Evolutionary conservation across 2,329 filamentous ascomycete species (phyloP), one percentile per base, ranked within the genome.

Genomic region (Alternaria gansuensis): DNA sequence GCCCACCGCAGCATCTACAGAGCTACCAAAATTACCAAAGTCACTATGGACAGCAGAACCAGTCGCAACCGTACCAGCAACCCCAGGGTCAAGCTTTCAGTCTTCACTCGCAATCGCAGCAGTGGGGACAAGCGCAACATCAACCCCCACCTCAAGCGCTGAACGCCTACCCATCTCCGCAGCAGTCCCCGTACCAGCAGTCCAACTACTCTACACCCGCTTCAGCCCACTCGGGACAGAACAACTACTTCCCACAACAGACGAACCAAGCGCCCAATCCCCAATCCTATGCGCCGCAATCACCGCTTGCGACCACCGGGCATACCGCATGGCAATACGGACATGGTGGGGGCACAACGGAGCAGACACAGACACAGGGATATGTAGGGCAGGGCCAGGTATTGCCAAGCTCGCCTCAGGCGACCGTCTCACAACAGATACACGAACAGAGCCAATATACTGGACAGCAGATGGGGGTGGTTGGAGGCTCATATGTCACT

Each of bases 11-110:
- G 51, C 68, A 75, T 58, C 50, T 72, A 6, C 67, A 74, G 44
- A 74, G 63, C 58, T 74, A 74, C 44, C 68, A 71, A 24, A 74
- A 66, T 52, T 76, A 75, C 29, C 74, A 76, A 53, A 56, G 70
- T 24, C 69, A 74, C 28, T 56, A 71, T 3, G 52, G 52, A 1
- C 72, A 75, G 31, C 65, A 69, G 40, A 48, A 44, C 8, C 66
- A 66, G 24, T 24, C 36, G 5, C 72, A 67, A 40, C 23, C 36
- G 13, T 66, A 67, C 7, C 67, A 69, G 37, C 68, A 69, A 28
- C 54, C 59, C 10, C 52, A 57, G 43, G 45, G 54, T 24, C 59
- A 65, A 11, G 57, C 62, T 33, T 52, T 59, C 45, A 67, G 57
- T 17, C 62, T 60, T 17, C 70, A 68, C 5, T 54, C 59, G 28